These are phyloP conservation scores for Poteriospumella lacustris DNA, from an alignment of 108 stramenopile species.

Conservation along the genomic window DNA sequence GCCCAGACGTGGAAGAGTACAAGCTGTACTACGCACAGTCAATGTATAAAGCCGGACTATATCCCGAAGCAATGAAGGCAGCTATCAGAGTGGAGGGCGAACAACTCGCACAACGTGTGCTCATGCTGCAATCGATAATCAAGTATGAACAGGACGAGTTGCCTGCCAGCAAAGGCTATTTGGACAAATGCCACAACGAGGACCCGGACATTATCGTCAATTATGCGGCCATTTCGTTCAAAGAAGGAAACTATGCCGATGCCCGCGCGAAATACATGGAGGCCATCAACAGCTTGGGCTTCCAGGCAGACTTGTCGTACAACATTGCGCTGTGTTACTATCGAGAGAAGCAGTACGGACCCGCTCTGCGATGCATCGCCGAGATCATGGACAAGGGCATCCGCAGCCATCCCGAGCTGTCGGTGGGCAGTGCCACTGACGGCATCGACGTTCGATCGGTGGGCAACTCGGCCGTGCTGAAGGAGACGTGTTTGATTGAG, in stretches of 20 bases:
- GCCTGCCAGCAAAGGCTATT: slow-evolving; percentile 50
- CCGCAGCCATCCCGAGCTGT: slow-evolving; percentile 63
- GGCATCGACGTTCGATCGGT: slow-evolving; percentile 62
- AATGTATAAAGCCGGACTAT: slow-evolving; percentile 62
- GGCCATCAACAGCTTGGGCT: slow-evolving; percentile 64
- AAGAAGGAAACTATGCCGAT: slow-evolving; percentile 61
- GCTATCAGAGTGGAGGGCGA: slow-evolving; percentile 46
- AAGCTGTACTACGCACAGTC: slow-evolving; percentile 70
- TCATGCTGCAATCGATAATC: slow-evolving; percentile 61
- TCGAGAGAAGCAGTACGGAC: slow-evolving; percentile 58
- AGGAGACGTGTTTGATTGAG: slow-evolving; percentile 63
- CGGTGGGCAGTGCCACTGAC: slow-evolving; percentile 55
- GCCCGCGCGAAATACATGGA: slow-evolving; percentile 62
- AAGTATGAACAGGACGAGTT: slow-evolving; percentile 72
- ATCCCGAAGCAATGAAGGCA: slow-evolving; percentile 43
- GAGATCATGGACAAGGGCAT: slow-evolving; percentile 67
- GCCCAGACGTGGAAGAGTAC: slow-evolving; percentile 71
- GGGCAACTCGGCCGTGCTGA: slow-evolving; percentile 50
- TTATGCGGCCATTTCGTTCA: slow-evolving; percentile 65
- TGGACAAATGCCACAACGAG: slow-evolving; percentile 62
- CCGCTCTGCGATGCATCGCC: slow-evolving; percentile 51
- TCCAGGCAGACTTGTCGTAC: slow-evolving; percentile 68
- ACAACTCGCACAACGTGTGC: slow-evolving; percentile 59
- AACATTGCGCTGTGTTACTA: slow-evolving; percentile 77
- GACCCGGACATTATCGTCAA: slow-evolving; percentile 69